Conservation (phyloP, 306 rosid genomes). For the Oemleria cerasiformis region DNA sequence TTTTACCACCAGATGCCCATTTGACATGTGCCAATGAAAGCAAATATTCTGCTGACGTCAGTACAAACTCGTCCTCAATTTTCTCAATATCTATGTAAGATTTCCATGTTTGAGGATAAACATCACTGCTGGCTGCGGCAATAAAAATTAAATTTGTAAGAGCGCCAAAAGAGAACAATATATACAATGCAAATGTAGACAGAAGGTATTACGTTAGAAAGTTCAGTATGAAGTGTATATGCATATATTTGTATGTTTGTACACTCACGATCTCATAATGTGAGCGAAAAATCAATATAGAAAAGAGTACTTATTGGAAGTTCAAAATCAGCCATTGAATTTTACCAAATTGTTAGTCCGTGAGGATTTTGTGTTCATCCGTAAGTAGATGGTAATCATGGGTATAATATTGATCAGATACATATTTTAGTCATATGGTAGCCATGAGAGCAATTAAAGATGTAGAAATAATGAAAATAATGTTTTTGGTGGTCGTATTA, state of each 20-base stretch:
- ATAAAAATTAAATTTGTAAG: slow-evolving; percentile 19
- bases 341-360: neutral
- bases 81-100: slow-evolving; percentile 58
- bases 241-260: neutral
- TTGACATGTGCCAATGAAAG: slow-evolving; percentile 69
- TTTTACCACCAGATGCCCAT: slow-evolving; percentile 69
- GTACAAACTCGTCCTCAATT: slow-evolving; percentile 78
- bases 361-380: neutral
- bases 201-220: slow-evolving; percentile 1
- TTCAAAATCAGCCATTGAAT: slow-evolving; percentile 1
- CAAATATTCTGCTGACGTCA: slow-evolving; percentile 79
- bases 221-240: neutral
- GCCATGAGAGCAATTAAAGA: slow-evolving; percentile 17
- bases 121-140: slow-evolving; percentile 43
- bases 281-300: neutral
- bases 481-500: slow-evolving; percentile 23
- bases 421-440: slow-evolving; percentile 6
- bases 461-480: slow-evolving; percentile 9
- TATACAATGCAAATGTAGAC: slow-evolving; percentile 8
- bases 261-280: neutral
- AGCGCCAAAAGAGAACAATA: slow-evolving; percentile 23
- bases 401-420: neutral
- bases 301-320: neutral
- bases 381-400: neutral
- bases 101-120: slow-evolving; percentile 47